Base-by-base conservation (phyloP, 768 basidiomycete species). In the Mycena leptocephala region DNA sequence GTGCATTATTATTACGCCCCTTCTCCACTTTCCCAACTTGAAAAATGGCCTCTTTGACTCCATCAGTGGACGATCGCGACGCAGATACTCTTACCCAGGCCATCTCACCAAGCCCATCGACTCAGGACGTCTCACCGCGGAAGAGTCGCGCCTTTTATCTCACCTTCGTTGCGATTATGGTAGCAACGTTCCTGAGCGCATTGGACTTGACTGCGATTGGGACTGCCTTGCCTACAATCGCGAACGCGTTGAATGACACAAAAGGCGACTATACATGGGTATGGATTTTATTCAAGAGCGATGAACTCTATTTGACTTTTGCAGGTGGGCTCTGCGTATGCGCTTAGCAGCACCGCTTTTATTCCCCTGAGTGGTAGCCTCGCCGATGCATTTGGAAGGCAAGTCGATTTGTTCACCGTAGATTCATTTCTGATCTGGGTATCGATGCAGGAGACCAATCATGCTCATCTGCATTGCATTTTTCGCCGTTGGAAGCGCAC, bases 321-420 rank as follows among this genome's bases (percentile, higher is more conserved):
- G 2, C n/a, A 79, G 89, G 79, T 89, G 37, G 88, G 85, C 11
- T 80, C 84, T 3, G 85, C 88, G 22, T 90, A 87, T 73, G 81
- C 86, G 2, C 80, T 90, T 10, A 75, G 86, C 18, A 83, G 83
- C 14, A 87, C 88, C 11, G 86, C 86, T 0, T 79, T 88, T 65
- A 80, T 89, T n/a, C 87, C 86, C 0, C 76, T 87, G 71, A 84
- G 82, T 28, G 86, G 87, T 4, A 80, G 80, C 26, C 75, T 87
- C 0, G 84, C 86, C 3, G 77, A 82, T 55, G 65, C 66, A 13
- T 87, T 89, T 46, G 88, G 88, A 56, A 80, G 88, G 14, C 58
- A 46, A 43, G 64, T 48, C 39, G 16, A 2, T 55, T 13, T 7
- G 33, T 43, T 11, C 41, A 0, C 59, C 24, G n/a, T 1, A 1